phyloP scores from a whole-genome alignment of 2,329 filamentous ascomycete genomes.

The Hypoxylon rubiginosum region DNA sequence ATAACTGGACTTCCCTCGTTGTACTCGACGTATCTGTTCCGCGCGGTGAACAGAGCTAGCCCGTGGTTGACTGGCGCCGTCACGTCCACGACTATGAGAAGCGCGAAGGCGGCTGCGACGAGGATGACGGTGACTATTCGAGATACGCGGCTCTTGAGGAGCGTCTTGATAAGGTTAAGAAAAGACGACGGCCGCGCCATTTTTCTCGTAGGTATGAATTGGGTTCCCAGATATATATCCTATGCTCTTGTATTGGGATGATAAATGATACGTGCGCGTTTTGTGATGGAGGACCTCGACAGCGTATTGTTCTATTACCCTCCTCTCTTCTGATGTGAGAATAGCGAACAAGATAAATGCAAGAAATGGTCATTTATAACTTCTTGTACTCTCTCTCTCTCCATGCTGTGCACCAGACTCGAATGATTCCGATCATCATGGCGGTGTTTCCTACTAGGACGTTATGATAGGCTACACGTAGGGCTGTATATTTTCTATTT shows the following conservation, averaged over 20 bases:
- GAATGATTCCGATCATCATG: not conserved
- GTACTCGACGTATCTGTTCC: not conserved
- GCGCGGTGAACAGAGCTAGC: constrained; percentile 7
- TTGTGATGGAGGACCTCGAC: not conserved
- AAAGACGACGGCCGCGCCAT: not conserved
- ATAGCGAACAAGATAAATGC: not conserved
- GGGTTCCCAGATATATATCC: too few relatives aligned
- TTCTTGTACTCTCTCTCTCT: not conserved
- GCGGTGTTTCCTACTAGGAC: not conserved
- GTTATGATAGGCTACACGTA: not conserved
- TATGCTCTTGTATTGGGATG: too few relatives aligned
- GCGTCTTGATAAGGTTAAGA: not conserved
- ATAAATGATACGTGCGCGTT: not conserved
- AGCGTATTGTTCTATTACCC: too few relatives aligned
- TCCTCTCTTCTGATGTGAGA: not conserved
- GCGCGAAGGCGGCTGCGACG: constrained; percentile 7
- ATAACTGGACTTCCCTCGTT: constrained; percentile 12
- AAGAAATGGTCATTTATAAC: not conserved
- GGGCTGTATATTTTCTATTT: not conserved
- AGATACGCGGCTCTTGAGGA: not conserved
- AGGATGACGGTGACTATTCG: constrained; percentile 5
- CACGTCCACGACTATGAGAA: constrained; percentile 1
- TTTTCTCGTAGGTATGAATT: not conserved
- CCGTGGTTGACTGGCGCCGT: constrained; percentile 6
- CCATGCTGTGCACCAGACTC: not conserved